Evolutionary conservation across 2,329 filamentous ascomycete species (phyloP).

Genomic region (Ophiostoma himal-ulmi): DNA sequence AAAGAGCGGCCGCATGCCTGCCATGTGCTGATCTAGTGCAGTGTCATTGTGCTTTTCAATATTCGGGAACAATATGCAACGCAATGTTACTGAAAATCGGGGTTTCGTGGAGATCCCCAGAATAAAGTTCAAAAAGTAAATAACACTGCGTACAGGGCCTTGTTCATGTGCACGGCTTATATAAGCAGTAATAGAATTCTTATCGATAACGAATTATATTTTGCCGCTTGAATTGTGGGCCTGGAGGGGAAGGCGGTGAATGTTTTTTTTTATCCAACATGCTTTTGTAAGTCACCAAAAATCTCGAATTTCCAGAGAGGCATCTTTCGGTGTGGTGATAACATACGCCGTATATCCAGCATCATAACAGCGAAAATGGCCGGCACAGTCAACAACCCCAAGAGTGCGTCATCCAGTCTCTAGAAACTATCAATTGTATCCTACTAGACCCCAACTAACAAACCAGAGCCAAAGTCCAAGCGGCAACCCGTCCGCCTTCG

Average conservation of each 20-base stretch:
- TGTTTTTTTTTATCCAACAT: constrained; percentile 24
- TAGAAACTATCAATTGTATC: background rate
- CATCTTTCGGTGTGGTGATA: constrained; percentile 9
- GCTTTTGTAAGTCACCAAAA: constrained; percentile 17
- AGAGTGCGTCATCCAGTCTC: constrained; percentile 38
- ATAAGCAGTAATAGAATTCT: background rate
- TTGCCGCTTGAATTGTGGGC: constrained; percentile 22
- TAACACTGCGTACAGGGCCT: too few species aligned
- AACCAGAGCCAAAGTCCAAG: constrained; percentile 86
- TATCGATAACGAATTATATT: constrained; percentile 26
- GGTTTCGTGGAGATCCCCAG: too few species aligned
- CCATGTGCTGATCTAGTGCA: background rate
- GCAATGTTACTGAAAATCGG: too few species aligned
- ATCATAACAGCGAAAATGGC: constrained; percentile 37
- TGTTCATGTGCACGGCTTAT: background rate
- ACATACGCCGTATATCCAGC: constrained; percentile 7
- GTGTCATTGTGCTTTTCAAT: background rate
- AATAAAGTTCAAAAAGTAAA: too few species aligned
- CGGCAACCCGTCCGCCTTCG: constrained; percentile 80
- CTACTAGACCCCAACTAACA: constrained; percentile 17
- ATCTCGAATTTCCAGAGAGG: constrained; percentile 13
- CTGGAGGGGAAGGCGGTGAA: constrained; percentile 27
- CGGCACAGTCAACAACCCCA: constrained; percentile 50
- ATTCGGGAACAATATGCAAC: too few species aligned
- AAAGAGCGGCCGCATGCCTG: background rate